phyloP scores from a whole-genome alignment of 1,139 yeast genomes.

The Kluyveromyces marxianus region DNA sequence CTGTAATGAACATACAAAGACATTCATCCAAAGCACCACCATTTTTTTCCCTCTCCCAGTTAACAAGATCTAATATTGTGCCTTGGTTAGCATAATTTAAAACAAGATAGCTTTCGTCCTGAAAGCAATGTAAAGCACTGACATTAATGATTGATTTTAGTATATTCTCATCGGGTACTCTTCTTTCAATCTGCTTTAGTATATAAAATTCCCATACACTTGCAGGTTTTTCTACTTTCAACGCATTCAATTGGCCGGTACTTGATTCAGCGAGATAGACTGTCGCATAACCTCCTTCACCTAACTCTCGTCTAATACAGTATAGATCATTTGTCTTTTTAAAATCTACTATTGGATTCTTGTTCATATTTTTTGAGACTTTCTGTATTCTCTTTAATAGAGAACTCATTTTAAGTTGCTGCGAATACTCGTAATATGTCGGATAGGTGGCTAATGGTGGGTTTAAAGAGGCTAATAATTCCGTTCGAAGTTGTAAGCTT shows the following conservation, averaged over 20 bases:
- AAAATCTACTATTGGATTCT: slow-evolving; percentile 29
- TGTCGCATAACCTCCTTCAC: slow-evolving; percentile 74
- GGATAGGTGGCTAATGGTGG: slow-evolving; percentile 30
- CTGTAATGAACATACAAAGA: slow-evolving; percentile 54
- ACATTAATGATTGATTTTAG: slow-evolving; percentile 43
- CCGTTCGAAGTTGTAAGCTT: slow-evolving; percentile 12
- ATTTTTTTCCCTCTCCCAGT: slow-evolving; percentile 34
- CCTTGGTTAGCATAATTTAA: slow-evolving; percentile 69
- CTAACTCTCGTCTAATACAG: slow-evolving; percentile 55
- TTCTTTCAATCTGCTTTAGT: slow-evolving; percentile 44
- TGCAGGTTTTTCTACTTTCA: slow-evolving; percentile 67
- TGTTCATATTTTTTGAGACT: slow-evolving; percentile 34
- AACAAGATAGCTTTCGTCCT: slow-evolving; percentile 69
- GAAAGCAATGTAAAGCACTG: slow-evolving; percentile 47
- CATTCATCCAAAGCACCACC: slow-evolving; percentile 45
- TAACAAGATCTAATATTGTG: slow-evolving; percentile 67
- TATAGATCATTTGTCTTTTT: slow-evolving; percentile 42
- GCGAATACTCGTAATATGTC: slow-evolving; percentile 30
- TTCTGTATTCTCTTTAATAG: slow-evolving; percentile 33
- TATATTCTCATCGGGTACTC: slow-evolving; percentile 26
- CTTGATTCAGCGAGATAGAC: slow-evolving; percentile 71
- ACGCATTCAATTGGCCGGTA: slow-evolving; percentile 51
- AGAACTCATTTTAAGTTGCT: slow-evolving; percentile 30
- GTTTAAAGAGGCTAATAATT: slow-evolving; percentile 17
- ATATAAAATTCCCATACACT: slow-evolving; percentile 81